Conservation (phyloP, 2,329 filamentous ascomycete species). For the Lachnellula hyalina region DNA sequence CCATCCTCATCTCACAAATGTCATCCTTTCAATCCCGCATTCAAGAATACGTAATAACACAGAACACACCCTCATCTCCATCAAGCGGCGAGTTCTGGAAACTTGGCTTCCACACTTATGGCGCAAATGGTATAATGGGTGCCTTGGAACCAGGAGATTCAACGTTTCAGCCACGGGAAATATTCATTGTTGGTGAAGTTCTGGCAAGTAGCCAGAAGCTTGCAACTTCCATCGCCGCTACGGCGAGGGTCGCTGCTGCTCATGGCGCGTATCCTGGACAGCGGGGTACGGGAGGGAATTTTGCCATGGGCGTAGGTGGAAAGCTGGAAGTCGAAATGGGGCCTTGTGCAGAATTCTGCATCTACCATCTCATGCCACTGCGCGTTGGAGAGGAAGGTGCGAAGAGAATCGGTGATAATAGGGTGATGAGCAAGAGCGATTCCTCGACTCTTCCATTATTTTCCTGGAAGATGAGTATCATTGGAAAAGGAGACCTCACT, state of each 20-base stretch:
- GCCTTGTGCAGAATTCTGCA: conserved; percentile 38
- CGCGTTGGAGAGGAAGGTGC: conserved; percentile 2
- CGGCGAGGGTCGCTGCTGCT: conserved; percentile 37
- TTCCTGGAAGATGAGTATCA: neutral
- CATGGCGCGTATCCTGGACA: conserved; percentile 46
- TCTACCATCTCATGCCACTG: conserved; percentile 37
- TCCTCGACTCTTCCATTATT: neutral
- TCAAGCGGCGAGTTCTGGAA: conserved; percentile 29
- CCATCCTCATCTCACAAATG: conserved; percentile 40
- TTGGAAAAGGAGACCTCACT: neutral
- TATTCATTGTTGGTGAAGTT: conserved; percentile 44
- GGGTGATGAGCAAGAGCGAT: neutral
- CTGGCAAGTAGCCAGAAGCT: conserved; percentile 41
- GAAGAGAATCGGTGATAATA: neutral
- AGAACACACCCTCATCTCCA: conserved; percentile 5
- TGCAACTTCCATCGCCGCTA: conserved; percentile 39
- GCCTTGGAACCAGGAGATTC: conserved; percentile 24
- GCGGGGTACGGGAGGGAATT: conserved; percentile 48
- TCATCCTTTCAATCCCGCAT: conserved; percentile 33
- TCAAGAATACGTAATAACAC: conserved; percentile 27
- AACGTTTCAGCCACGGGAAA: conserved; percentile 31
- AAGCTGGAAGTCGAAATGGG: conserved; percentile 36
- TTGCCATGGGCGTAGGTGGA: conserved; percentile 40
- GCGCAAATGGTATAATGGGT: conserved; percentile 35
- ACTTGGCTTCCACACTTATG: conserved; percentile 42